Evolutionary conservation across 345 rosid species (phyloP), one percentile per base, ranked within the genome.

Genomic region (Boechera stricta): DNA sequence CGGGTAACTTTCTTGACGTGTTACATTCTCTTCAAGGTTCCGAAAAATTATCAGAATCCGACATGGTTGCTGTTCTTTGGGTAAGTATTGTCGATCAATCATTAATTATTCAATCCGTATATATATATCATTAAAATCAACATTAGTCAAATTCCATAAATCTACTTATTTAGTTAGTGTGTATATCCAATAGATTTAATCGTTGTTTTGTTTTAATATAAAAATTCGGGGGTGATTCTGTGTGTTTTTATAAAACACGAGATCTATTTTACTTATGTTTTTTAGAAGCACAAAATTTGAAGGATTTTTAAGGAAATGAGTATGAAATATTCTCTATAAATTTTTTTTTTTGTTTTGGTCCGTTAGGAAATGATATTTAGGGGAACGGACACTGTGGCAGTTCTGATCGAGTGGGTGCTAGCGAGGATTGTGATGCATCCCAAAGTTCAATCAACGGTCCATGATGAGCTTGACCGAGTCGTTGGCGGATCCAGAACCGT

Each of bases 301-400:
- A 33, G 24, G 26, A n/a, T 5, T 16, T 6, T 31, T 7, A 21
- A 21, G 44, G 8, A 10, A 31, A 57, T 31, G 36, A 12, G 26
- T 11, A 33, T n/a, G 28, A 9, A 32, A n/a, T 3, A 5, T 33
- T 58, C 24, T 47, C 52, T 47, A 35, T 7, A 48, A 7, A 7
- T 5, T 44, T 31, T 28, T 28, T 28, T 45, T 0, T 0, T 21
- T 21, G 24, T 9, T 35, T 45, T 68, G 53, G 75, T 72, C 38
- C 54, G 3, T 59, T n/a, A 93, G 97, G 98, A 93, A 82, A 93
- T 91, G 98, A 84, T 93, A 68, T 93, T 93, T 66, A 82, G 98
- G 47, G 98, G 98, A 38, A 89, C 97, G 21, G 97, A 91, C 74
- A 89, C 98, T 0, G 91, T 93, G 44, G 98, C 96, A 54, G 93